These are phyloP conservation scores for Cutaneotrichosporon arboriforme DNA, from an alignment of 1,284 basidiomycete genomes.

Conservation along the genomic window DNA sequence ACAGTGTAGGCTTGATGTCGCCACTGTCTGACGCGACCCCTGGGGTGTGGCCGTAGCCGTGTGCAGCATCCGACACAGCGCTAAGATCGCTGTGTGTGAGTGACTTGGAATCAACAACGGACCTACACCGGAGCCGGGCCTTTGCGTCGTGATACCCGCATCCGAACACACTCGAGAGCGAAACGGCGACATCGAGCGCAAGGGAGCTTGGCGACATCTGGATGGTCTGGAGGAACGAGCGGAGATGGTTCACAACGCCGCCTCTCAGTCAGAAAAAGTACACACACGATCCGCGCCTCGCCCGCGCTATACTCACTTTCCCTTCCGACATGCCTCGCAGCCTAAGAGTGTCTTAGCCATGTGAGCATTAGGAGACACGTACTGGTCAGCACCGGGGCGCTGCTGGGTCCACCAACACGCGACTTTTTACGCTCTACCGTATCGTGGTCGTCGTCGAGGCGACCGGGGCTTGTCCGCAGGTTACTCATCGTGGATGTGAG, in stretches of 20 bases:
- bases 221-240: slow-evolving; percentile 37
- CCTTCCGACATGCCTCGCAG: slow-evolving; percentile 34
- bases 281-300: too few species aligned
- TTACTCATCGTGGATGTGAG: not conserved
- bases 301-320: slow-evolving; percentile 25
- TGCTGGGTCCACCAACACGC: not conserved
- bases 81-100: slow-evolving; percentile 14
- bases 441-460: slow-evolving; percentile 1
- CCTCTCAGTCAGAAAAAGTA: slow-evolving; percentile 34
- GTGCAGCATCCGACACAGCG: slow-evolving; percentile 32
- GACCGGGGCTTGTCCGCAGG: not conserved
- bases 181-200: slow-evolving; percentile 41
- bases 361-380: not conserved
- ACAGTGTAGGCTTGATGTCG: not conserved
- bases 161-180: slow-evolving; percentile 37
- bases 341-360: slow-evolving; percentile 13
- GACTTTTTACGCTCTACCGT: not conserved
- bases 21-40: not conserved
- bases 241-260: slow-evolving; percentile 43
- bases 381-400: slow-evolving; percentile 8
- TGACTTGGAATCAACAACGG: not conserved
- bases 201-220: slow-evolving; percentile 38
- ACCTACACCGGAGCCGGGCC: slow-evolving; percentile 40
- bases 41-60: slow-evolving; percentile 18
- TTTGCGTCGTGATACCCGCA: slow-evolving; percentile 32